Conservation (phyloP, 164 flowering plant species). For the Annona squamosa region DNA sequence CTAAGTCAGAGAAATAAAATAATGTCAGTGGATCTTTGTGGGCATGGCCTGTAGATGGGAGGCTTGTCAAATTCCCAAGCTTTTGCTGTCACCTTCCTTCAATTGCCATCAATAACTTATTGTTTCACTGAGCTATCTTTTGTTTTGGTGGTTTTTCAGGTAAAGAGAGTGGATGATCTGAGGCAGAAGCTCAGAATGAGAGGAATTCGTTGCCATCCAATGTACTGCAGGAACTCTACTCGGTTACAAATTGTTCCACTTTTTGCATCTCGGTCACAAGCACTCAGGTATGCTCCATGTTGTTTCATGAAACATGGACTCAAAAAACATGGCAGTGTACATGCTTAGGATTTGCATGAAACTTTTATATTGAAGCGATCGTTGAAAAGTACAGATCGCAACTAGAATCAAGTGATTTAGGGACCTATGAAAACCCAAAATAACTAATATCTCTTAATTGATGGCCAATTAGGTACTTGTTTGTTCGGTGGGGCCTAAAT, state of each 20-base stretch:
- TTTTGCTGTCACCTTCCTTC: neutral
- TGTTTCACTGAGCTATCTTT: neutral
- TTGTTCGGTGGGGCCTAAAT: constrained; percentile 89
- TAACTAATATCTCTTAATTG: neutral
- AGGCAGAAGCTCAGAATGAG: constrained; percentile 93
- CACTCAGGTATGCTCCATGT: constrained; percentile 56
- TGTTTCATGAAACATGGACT: neutral
- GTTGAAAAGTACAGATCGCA: no score
- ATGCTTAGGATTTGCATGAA: no score
- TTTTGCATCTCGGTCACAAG: constrained; percentile 91
- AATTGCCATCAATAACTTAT: neutral
- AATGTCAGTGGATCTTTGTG: no score
- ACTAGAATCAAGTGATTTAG: no score
- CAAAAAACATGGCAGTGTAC: neutral
- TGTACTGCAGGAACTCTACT: constrained; percentile 88
- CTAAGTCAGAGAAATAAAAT: neutral
- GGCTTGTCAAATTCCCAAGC: no score
- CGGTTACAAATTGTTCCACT: constrained; percentile 82
- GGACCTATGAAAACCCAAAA: neutral
- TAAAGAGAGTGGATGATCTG: constrained; percentile 69
- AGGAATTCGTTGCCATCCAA: constrained; percentile 88
- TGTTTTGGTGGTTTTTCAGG: constrained; percentile 35
- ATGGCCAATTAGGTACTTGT: constrained; percentile 55
- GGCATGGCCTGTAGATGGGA: no score
- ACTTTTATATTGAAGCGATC: no score